Conservation (phyloP, 345 rosid species). For the Moricandia arvensis region DNA sequence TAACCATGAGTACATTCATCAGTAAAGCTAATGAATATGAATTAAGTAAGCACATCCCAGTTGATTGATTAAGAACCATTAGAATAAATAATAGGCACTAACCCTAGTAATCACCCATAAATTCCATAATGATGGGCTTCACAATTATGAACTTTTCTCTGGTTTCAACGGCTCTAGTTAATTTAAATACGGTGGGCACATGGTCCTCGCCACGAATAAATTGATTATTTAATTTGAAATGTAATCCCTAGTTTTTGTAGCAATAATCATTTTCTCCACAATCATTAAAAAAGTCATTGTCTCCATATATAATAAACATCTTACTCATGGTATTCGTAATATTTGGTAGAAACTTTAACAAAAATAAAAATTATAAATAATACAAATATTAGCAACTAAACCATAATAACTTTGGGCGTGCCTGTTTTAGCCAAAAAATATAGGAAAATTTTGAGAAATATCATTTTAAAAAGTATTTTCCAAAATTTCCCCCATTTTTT, state of each 20-base stretch:
- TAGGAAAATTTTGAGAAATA: neutral
- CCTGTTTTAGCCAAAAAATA: neutral
- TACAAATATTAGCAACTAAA: neutral
- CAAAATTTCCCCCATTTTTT: too few relatives aligned
- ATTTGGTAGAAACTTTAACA: neutral
- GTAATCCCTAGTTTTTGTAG: constrained; percentile 7
- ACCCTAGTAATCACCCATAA: neutral
- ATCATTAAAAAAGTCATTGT: neutral
- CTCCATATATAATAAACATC: neutral
- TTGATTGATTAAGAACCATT: constrained; percentile 1
- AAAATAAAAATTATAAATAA: neutral
- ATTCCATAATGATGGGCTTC: constrained; percentile 11
- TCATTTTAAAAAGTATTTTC: neutral
- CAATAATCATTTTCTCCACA: neutral
- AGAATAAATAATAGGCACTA: constrained; percentile 4
- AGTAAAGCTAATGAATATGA: neutral
- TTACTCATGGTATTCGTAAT: neutral
- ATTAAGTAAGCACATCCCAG: neutral
- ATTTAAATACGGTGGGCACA: neutral
- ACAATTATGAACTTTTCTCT: constrained; percentile 15
- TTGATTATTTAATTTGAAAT: neutral
- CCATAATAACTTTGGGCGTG: neutral
- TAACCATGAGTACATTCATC: neutral
- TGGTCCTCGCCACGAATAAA: neutral
- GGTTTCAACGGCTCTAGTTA: constrained; percentile 21